A percentile compares a stretch with the other conserved stretches of the same genome.
Evolutionary conservation across 192 early-diverging fungal genomes (phyloP).

Genomic region (Mortierella antarctica): DNA sequence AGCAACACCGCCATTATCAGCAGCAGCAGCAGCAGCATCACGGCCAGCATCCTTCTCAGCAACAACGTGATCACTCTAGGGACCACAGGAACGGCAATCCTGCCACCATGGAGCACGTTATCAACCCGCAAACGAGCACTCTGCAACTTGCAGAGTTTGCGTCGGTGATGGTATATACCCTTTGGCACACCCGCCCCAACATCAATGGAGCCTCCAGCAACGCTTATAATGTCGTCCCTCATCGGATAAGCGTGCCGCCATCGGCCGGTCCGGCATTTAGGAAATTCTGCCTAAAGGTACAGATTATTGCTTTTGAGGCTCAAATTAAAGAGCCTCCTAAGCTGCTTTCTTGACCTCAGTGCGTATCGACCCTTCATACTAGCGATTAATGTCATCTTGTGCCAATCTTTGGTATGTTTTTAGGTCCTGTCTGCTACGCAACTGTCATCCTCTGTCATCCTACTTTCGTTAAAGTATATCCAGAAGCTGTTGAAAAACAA

Average conservation of each 20-base stretch:
- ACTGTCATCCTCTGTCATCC: constrained; percentile 71
- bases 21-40: constrained; percentile 26
- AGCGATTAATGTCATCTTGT: too few relatives aligned
- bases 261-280: constrained; percentile 50
- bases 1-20: constrained; percentile 25
- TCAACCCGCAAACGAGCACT: constrained; percentile 40
- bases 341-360: too few relatives aligned
- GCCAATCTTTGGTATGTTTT: too few relatives aligned
- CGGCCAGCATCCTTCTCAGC: constrained; percentile 10
- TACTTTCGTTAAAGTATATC: constrained; percentile 74
- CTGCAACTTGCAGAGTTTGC: constrained; percentile 48
- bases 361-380: too few relatives aligned
- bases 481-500: constrained; percentile 65
- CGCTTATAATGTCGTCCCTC: constrained; percentile 51
- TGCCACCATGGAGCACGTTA: constrained; percentile 40
- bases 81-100: constrained; percentile 29
- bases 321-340: too few relatives aligned
- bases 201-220: constrained; percentile 53
- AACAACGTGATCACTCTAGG: constrained; percentile 14
- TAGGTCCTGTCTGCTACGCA: constrained; percentile 69
- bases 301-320: background rate
- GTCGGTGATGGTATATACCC: constrained; percentile 55
- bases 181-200: constrained; percentile 54
- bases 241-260: constrained; percentile 46
- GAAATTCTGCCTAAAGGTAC: constrained; percentile 53